phyloP scores from a whole-genome alignment of 306 rosid species.

The Canavalia gladiata region DNA sequence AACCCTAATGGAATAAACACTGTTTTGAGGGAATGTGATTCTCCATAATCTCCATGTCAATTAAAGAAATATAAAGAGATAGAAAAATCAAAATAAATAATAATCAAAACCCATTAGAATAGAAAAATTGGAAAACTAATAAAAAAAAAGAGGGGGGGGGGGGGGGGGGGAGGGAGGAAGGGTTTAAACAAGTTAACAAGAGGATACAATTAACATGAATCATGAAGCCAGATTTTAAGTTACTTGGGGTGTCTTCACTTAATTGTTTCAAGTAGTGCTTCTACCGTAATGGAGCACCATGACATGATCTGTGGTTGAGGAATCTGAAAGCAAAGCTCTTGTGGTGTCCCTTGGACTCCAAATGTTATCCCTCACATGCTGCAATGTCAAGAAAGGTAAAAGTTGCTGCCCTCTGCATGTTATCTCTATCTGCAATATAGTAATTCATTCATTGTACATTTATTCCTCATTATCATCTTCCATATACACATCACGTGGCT shows the following conservation, averaged over 20 bases:
- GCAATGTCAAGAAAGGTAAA: constrained; percentile 86
- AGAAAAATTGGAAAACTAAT: constrained; percentile 40
- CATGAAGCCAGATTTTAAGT: constrained; percentile 29
- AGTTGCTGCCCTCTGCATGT: constrained; percentile 92
- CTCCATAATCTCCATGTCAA: constrained; percentile 53
- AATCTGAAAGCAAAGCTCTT: constrained; percentile 73
- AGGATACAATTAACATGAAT: constrained; percentile 47
- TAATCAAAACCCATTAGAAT: constrained; percentile 48
- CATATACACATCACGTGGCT: constrained; percentile 33
- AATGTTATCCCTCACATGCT: constrained; percentile 90
- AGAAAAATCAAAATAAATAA: constrained; percentile 44
- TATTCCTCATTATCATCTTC: constrained; percentile 24
- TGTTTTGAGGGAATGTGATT: constrained; percentile 46
- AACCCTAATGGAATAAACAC: constrained; percentile 50
- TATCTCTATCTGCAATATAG: constrained; percentile 83
- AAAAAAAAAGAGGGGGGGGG: background rate
- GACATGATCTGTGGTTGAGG: constrained; percentile 79
- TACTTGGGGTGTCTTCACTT: background rate
- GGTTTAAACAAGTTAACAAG: constrained; percentile 62
- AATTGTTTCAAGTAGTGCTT: constrained; percentile 44
- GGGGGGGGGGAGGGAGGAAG: no score
- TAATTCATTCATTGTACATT: constrained; percentile 43
- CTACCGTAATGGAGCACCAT: constrained; percentile 87
- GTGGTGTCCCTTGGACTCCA: constrained; percentile 75
- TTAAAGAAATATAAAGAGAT: constrained; percentile 29